Evolutionary conservation across 2,329 filamentous ascomycete genomes (phyloP).

Genomic region (Botrytis paeoniae): DNA sequence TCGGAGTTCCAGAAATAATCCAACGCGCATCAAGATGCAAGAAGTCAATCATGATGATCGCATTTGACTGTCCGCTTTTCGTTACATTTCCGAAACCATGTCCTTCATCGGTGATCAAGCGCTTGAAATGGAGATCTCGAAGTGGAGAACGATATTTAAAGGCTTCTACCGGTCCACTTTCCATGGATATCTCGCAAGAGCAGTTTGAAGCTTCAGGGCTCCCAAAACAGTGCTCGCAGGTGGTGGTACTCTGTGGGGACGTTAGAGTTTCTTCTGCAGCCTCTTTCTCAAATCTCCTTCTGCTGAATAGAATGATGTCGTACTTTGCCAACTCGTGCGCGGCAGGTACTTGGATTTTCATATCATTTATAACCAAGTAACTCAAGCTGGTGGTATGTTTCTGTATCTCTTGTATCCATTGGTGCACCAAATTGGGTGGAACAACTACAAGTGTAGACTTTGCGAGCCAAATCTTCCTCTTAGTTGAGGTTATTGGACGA

Average conservation of each 20-base stretch:
- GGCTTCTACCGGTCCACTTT: constrained; percentile 43
- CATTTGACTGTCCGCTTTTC: constrained; percentile 52
- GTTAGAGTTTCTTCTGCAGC: constrained; percentile 39
- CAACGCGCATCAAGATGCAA: constrained; percentile 71
- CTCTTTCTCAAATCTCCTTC: constrained; percentile 65
- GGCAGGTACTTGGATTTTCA: constrained; percentile 53
- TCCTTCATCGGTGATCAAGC: constrained; percentile 89
- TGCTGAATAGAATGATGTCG: constrained; percentile 77
- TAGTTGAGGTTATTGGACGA: constrained; percentile 40
- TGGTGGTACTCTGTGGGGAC: background rate
- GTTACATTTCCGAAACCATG: constrained; percentile 73
- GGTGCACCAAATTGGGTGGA: constrained; percentile 76
- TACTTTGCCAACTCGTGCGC: constrained; percentile 58
- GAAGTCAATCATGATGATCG: constrained; percentile 50
- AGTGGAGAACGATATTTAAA: constrained; percentile 53
- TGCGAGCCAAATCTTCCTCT: constrained; percentile 59
- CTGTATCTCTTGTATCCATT: constrained; percentile 78
- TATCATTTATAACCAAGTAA: constrained; percentile 59
- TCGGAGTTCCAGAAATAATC: constrained; percentile 89
- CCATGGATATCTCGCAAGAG: constrained; percentile 32
- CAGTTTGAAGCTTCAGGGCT: background rate
- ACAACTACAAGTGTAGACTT: constrained; percentile 74
- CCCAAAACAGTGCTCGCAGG: background rate
- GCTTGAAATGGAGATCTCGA: constrained; percentile 73
- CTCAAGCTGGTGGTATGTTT: constrained; percentile 71